Base-by-base conservation (phyloP, 208 protist species). In the Leishmania tarentolae region DNA sequence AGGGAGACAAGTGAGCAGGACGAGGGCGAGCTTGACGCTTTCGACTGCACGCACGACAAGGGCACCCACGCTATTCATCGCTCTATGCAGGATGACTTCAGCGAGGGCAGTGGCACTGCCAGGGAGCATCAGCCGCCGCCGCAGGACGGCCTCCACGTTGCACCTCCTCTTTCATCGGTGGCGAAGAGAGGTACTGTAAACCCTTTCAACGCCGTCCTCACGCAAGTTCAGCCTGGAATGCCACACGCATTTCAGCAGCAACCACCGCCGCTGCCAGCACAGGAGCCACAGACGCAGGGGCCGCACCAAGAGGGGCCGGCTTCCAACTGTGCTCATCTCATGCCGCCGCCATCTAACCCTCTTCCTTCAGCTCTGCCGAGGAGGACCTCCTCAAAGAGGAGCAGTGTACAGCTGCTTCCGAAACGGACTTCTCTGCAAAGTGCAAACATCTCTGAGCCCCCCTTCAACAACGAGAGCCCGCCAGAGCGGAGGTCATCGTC, bases 221-320 rank as follows among this genome's bases (percentile, higher is more conserved):
- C 69, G 46, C 69, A 73, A 24, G 44, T 17, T 11, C 44, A 52
- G 15, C 24, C 44, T 28, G 31, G 52, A 44, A 28, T 2, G 28
- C 69, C 7, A n/a, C 40, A 24, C 6, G 50, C 9, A 50, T 31
- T 11, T 56, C 46, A 63, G 50, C 9, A 42, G 42, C 44, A 15
- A n/a, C 37, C 52, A 46, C 40, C 80, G 47, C 52, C 13, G 52
- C 28, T 42, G 50, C 59, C 47, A 73, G 42, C 79, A 79, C 74
- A 76, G 56, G 63, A 66, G 68, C 50, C 75, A 52, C 73, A 77
- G 9, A 52, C 37, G 11, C 59, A 75, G 21, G 68, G 76, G 80
- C 74, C 44, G 21, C 31, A 7, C 66, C 35, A 44, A 37, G 79
- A 40, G 28, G n/a, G 37, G 17, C 61, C 15, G 44, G 5, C 21